phyloP scores from a whole-genome alignment of 257 asterid genomes.

The Petunia axillaris region DNA sequence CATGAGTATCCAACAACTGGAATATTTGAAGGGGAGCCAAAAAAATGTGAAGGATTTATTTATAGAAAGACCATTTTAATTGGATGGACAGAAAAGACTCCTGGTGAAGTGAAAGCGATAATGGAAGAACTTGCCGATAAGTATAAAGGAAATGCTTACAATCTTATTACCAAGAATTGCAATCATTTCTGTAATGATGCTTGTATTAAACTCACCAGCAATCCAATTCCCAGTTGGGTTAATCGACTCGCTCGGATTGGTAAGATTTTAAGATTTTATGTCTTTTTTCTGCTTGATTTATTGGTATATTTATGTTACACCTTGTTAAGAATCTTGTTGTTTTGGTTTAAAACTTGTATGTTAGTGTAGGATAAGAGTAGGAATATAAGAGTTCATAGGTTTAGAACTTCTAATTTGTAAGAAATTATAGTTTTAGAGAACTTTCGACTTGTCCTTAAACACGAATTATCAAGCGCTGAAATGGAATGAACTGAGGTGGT shows the following conservation, averaged over 20 bases:
- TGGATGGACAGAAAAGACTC: slow-evolving; percentile 55
- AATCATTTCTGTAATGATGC: slow-evolving; percentile 76
- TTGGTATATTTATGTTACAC: background rate
- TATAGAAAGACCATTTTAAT: slow-evolving; percentile 61
- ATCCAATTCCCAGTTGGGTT: slow-evolving; percentile 67
- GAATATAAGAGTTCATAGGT: background rate
- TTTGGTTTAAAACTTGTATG: background rate
- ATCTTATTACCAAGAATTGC: slow-evolving; percentile 67
- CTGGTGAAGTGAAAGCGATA: slow-evolving; percentile 39
- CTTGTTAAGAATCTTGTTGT: background rate
- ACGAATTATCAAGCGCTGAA: too few relatives aligned
- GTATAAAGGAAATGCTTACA: slow-evolving; percentile 59
- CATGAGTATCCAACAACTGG: slow-evolving; percentile 68
- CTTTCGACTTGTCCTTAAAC: too few relatives aligned
- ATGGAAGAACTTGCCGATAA: slow-evolving; percentile 55
- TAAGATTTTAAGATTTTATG: slow-evolving; percentile 14
- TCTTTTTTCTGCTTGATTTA: background rate
- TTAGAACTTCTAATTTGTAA: too few relatives aligned
- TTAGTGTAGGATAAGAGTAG: background rate
- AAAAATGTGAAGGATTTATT: slow-evolving; percentile 54
- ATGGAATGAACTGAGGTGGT: too few relatives aligned
- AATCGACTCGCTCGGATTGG: slow-evolving; percentile 76
- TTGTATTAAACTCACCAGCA: slow-evolving; percentile 49
- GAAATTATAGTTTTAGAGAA: too few relatives aligned
- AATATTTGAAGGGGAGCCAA: slow-evolving; percentile 66